Conservation (phyloP, 768 basidiomycete species). For the Lactifluus volemus region DNA sequence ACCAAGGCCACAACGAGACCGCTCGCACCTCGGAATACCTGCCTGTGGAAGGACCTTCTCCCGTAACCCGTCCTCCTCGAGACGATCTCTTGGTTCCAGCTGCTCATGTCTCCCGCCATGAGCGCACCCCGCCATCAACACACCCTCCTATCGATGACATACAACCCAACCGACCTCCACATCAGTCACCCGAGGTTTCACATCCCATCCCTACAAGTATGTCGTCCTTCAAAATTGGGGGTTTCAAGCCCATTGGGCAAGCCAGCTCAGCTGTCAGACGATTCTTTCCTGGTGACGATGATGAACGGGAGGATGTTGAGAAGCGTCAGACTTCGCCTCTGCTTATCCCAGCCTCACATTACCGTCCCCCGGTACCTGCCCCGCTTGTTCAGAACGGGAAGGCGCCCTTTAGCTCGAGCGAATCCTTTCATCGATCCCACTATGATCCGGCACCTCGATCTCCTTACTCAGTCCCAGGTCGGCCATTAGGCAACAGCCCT, state of each 20-base stretch:
- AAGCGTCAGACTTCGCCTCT: slow-evolving; percentile 11
- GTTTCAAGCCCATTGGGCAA: slow-evolving; percentile 61
- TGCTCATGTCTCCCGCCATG: slow-evolving; percentile 6
- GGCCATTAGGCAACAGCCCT: slow-evolving; percentile 11
- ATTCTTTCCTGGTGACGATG: slow-evolving; percentile 81
- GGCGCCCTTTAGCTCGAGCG: neutral
- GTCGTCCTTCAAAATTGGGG: slow-evolving; percentile 33
- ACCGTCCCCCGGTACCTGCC: slow-evolving; percentile 12
- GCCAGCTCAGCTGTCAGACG: slow-evolving; percentile 51
- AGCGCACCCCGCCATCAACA: neutral
- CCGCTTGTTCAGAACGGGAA: slow-evolving; percentile 15
- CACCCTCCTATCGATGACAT: slow-evolving; percentile 1
- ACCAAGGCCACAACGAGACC: neutral
- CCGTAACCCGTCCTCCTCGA: neutral
- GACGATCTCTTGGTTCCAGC: slow-evolving; percentile 5
- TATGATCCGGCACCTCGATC: slow-evolving; percentile 13
- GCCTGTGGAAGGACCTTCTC: neutral
- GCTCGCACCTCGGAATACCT: neutral
- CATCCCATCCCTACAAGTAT: neutral
- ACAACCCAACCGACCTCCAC: slow-evolving; percentile 4
- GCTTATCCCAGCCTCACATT: slow-evolving; percentile 12
- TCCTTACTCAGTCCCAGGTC: slow-evolving; percentile 4
- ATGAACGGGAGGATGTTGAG: slow-evolving; percentile 32
- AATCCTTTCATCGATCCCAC: slow-evolving; percentile 11
- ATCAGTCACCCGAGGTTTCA: neutral